Conservation (phyloP, 768 basidiomycete species). For the Lactifluus echinatus region DNA sequence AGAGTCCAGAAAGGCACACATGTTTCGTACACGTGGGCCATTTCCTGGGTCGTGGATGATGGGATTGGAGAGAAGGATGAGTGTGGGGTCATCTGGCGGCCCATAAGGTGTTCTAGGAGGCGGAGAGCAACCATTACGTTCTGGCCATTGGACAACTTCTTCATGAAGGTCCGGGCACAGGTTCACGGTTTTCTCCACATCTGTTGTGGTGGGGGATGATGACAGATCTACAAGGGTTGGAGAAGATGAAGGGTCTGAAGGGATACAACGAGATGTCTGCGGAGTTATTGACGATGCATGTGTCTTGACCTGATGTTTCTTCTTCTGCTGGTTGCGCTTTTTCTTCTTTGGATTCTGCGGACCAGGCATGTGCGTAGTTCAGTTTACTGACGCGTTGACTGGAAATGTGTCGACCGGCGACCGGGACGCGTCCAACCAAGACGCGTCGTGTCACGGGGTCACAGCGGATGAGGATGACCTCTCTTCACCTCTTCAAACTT, state of each 20-base stretch:
- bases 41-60: constrained; percentile 74
- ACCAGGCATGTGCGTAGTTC: constrained; percentile 42
- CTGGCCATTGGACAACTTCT: background rate
- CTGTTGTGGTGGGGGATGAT: background rate
- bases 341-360: constrained; percentile 47
- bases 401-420: background rate
- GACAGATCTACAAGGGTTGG: background rate
- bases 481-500: too few relatives aligned
- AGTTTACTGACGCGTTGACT: background rate
- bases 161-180: background rate
- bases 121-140: background rate
- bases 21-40: constrained; percentile 64
- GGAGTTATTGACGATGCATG: constrained; percentile 1
- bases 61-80: constrained; percentile 30
- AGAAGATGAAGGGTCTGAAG: background rate
- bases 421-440: background rate
- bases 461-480: too few relatives aligned
- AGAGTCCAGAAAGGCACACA: constrained; percentile 55
- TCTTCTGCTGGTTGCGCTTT: constrained; percentile 30
- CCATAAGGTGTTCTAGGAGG: background rate
- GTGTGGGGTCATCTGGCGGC: constrained; percentile 14
- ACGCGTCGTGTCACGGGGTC: constrained; percentile 6
- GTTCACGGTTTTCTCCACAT: background rate
- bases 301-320: constrained; percentile 26
- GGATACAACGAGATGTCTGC: background rate